A percentile compares a stretch with the other conserved stretches of the same genome.
Evolutionary conservation across 2,329 filamentous ascomycete genomes (phyloP).

Genomic region (Shiraia bambusicola): DNA sequence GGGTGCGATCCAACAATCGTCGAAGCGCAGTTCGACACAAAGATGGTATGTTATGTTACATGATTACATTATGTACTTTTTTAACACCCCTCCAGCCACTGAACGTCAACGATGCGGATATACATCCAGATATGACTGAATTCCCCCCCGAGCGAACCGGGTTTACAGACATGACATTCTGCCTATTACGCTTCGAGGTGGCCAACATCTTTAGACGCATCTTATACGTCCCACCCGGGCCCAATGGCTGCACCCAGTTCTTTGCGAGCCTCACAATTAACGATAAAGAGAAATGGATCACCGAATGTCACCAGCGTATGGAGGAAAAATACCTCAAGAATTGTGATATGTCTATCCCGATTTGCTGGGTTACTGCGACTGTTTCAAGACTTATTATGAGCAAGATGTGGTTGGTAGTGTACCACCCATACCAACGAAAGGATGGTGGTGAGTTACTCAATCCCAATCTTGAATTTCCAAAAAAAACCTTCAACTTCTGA

Average conservation of each 20-base stretch:
- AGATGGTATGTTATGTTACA: conserved; percentile 39
- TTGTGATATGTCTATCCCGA: conserved; percentile 57
- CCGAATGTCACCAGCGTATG: conserved; percentile 49
- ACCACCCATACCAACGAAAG: conserved; percentile 69
- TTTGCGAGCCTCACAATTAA: conserved; percentile 48
- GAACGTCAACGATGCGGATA: conserved; percentile 58
- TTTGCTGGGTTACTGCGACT: conserved; percentile 70
- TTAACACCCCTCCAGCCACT: conserved; percentile 44
- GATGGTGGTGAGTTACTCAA: conserved; percentile 46
- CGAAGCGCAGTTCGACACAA: conserved; percentile 61
- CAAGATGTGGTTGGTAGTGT: conserved; percentile 76
- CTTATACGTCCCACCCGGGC: conserved; percentile 48
- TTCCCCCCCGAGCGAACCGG: conserved; percentile 52
- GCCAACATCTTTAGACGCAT: conserved; percentile 51
- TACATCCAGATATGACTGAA: conserved; percentile 52
- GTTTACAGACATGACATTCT: conserved; percentile 62
- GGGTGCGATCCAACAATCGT: conserved; percentile 63
- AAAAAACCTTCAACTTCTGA: not conserved
- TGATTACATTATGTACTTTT: not conserved
- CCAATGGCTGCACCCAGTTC: conserved; percentile 45
- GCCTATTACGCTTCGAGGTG: conserved; percentile 56
- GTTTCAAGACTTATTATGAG: conserved; percentile 71
- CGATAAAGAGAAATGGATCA: conserved; percentile 54
- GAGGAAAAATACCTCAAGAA: conserved; percentile 54
- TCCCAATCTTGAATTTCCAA: not conserved